phyloP scores from a whole-genome alignment of 2,329 filamentous ascomycete genomes.

The Dothistroma septosporum region DNA sequence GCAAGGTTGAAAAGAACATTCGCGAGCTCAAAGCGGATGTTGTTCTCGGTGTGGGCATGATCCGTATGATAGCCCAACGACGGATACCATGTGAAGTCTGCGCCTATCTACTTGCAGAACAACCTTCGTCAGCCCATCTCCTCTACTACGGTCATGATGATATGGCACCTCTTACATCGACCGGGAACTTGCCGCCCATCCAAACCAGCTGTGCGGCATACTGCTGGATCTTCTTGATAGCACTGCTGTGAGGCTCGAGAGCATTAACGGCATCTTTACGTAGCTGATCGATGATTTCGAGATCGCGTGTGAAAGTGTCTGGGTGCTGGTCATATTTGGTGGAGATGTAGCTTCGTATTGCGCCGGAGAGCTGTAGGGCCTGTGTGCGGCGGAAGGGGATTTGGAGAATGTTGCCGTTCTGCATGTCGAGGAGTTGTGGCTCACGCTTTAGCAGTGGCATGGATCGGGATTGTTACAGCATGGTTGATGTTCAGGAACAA shows the following conservation, averaged over 20 bases:
- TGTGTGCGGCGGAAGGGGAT: constrained; percentile 86
- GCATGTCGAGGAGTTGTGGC: constrained; percentile 15
- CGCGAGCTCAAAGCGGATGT: constrained; percentile 75
- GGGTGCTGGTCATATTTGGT: constrained; percentile 98
- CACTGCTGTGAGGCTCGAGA: constrained; percentile 80
- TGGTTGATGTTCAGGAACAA: background rate
- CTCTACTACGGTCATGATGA: constrained; percentile 2
- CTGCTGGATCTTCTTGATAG: constrained; percentile 78
- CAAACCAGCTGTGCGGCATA: constrained; percentile 92
- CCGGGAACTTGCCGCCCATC: constrained; percentile 92
- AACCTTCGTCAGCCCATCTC: constrained; percentile 10
- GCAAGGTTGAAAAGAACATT: constrained; percentile 93
- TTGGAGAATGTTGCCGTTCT: constrained; percentile 59
- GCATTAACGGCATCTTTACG: constrained; percentile 84
- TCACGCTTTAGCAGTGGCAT: background rate
- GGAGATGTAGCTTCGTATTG: constrained; percentile 93
- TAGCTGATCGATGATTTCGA: constrained; percentile 78
- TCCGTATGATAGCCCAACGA: constrained; percentile 66
- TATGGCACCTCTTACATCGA: constrained; percentile 62
- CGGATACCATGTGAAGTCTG: constrained; percentile 95
- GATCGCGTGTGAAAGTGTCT: constrained; percentile 89
- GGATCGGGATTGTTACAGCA: background rate
- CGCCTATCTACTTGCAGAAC: constrained; percentile 63
- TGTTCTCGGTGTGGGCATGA: constrained; percentile 49
- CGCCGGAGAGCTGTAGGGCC: constrained; percentile 69